phyloP scores from a whole-genome alignment of 805 yeast genomes.

The Zygoascus tannicola region DNA sequence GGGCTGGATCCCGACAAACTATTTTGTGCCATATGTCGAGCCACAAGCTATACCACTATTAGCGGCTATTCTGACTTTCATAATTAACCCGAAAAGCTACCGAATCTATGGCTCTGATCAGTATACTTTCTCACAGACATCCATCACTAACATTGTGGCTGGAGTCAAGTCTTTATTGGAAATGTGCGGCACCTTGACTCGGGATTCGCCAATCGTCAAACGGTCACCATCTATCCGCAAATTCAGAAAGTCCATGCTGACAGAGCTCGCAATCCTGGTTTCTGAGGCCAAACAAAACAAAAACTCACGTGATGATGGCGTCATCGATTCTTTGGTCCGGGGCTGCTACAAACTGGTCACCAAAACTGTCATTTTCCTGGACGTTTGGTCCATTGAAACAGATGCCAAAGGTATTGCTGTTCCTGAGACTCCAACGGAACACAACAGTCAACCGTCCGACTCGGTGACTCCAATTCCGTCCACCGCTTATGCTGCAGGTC shows the following conservation, averaged over 20 bases:
- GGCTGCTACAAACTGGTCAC: slow-evolving; percentile 27
- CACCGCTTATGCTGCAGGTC: not conserved
- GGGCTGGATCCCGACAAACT: slow-evolving; percentile 37
- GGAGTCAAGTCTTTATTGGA: slow-evolving; percentile 32
- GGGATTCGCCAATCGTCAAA: slow-evolving; percentile 26
- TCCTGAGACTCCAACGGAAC: not conserved
- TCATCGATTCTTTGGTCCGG: slow-evolving; percentile 26
- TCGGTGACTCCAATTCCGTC: not conserved
- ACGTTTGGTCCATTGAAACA: slow-evolving; percentile 22
- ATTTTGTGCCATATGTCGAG: slow-evolving; percentile 31
- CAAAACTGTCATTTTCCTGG: slow-evolving; percentile 27
- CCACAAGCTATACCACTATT: slow-evolving; percentile 30
- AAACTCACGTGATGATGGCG: slow-evolving; percentile 22
- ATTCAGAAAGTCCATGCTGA: slow-evolving; percentile 29
- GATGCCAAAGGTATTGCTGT: slow-evolving; percentile 3
- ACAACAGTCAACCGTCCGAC: not conserved
- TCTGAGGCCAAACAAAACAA: slow-evolving; percentile 29
- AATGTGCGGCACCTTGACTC: slow-evolving; percentile 26
- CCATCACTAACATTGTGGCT: slow-evolving; percentile 30
- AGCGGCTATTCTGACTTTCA: slow-evolving; percentile 28
- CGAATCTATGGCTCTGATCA: slow-evolving; percentile 9
- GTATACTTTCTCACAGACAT: slow-evolving; percentile 28
- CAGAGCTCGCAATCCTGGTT: slow-evolving; percentile 33
- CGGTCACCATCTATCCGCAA: slow-evolving; percentile 24
- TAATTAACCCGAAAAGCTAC: slow-evolving; percentile 26